These are phyloP conservation scores for Ascosphaera acerosa DNA, from an alignment of 2,329 filamentous ascomycete genomes.

Conservation along the genomic window DNA sequence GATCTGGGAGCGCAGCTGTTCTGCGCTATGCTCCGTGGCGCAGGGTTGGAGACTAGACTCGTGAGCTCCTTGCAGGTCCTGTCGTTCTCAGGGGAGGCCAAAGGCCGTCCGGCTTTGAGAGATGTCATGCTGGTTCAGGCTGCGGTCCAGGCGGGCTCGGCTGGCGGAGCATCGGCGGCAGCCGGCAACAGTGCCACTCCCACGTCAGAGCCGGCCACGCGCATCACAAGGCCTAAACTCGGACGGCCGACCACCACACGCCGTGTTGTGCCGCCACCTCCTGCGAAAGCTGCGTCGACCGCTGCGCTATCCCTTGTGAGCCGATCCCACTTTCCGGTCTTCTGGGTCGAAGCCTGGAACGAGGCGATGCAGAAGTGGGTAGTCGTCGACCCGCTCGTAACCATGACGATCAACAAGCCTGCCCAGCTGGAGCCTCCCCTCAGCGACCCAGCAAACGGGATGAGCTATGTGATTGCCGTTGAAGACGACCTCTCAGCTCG, in stretches of 20 bases:
- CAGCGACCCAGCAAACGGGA: constrained; percentile 45
- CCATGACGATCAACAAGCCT: constrained; percentile 50
- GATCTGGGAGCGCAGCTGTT: constrained; percentile 81
- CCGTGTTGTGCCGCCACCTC: too few species aligned
- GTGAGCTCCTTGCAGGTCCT: constrained; percentile 61
- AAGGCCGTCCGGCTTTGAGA: constrained; percentile 20
- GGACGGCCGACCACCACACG: too few species aligned
- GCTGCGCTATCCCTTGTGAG: too few species aligned
- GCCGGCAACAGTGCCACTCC: too few species aligned
- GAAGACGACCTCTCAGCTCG: constrained; percentile 51
- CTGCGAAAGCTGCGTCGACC: too few species aligned
- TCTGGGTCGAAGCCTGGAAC: constrained; percentile 87
- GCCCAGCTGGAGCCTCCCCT: constrained; percentile 59
- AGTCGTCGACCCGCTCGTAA: constrained; percentile 62
- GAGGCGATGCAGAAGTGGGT: constrained; percentile 77
- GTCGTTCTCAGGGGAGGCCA: constrained; percentile 31
- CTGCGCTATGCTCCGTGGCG: constrained; percentile 61
- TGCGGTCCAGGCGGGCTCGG: too few species aligned
- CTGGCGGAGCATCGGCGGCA: too few species aligned
- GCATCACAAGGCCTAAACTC: too few species aligned
- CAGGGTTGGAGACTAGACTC: constrained; percentile 55
- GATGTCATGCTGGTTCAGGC: constrained; percentile 14
- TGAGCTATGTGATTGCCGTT: constrained; percentile 69
- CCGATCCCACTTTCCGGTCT: constrained; percentile 61
- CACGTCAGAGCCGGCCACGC: too few species aligned